These are phyloP conservation scores for Trichosporon asahii DNA, from an alignment of 1,284 basidiomycete species.

Conservation along the genomic window DNA sequence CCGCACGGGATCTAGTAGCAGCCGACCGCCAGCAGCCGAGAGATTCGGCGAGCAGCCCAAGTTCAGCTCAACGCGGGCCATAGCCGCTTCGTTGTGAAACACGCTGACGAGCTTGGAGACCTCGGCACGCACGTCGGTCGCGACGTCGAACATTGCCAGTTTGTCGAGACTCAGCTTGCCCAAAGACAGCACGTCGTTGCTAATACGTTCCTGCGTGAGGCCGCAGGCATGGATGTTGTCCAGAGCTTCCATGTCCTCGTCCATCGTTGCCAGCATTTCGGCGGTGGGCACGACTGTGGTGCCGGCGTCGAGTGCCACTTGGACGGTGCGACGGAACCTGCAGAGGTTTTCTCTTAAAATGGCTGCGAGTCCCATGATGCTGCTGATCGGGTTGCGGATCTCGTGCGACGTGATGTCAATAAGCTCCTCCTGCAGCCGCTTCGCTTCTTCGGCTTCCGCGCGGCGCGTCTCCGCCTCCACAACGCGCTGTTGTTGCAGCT, in stretches of 20 bases:
- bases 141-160: constrained; percentile 46
- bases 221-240: constrained; percentile 51
- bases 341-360: neutral
- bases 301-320: neutral
- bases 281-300: constrained; percentile 22
- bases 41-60: constrained; percentile 24
- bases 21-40: constrained; percentile 3
- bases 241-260: constrained; percentile 50
- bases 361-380: neutral
- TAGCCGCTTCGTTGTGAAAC: constrained; percentile 52
- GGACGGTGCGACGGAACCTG: neutral
- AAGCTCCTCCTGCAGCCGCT: constrained; percentile 44
- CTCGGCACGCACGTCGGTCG: constrained; percentile 44
- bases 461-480: constrained; percentile 41
- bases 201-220: constrained; percentile 52
- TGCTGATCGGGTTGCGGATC: constrained; percentile 32
- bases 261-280: constrained; percentile 45
- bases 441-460: constrained; percentile 44
- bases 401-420: constrained; percentile 51
- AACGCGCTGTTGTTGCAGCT: constrained; percentile 35
- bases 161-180: constrained; percentile 52
- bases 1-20: constrained; percentile 46
- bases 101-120: constrained; percentile 46
- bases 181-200: constrained; percentile 53
- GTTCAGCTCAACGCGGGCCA: constrained; percentile 40